phyloP scores from a whole-genome alignment of 1,139 yeast genomes.

The Yamadazyma atlantica region DNA sequence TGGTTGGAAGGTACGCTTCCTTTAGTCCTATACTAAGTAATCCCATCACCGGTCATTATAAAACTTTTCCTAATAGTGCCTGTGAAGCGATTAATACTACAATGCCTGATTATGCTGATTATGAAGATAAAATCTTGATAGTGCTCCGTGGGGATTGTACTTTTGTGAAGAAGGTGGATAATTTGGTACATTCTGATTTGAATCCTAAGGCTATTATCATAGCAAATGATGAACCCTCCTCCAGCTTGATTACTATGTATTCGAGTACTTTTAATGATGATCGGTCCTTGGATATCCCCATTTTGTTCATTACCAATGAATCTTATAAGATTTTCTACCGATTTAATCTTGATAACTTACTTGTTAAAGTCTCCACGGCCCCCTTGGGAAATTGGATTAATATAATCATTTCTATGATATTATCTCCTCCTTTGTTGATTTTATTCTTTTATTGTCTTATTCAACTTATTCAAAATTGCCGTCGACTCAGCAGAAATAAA shows the following conservation, averaged over 20 bases:
- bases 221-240: conserved; percentile 42
- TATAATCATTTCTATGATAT: conserved; percentile 38
- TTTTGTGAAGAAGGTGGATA: conserved; percentile 39
- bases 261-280: conserved; percentile 40
- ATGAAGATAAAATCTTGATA: conserved; percentile 28
- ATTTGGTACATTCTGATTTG: conserved; percentile 28
- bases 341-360: conserved; percentile 13
- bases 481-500: conserved; percentile 28
- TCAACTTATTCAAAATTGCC: conserved; percentile 29
- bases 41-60: conserved; percentile 24
- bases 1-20: conserved; percentile 44
- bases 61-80: conserved; percentile 29
- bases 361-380: conserved; percentile 30
- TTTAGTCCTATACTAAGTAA: conserved; percentile 37
- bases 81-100: conserved; percentile 20
- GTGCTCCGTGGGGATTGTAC: conserved; percentile 45
- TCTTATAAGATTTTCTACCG: conserved; percentile 26
- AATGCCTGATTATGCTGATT: conserved; percentile 14
- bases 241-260: conserved; percentile 46
- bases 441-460: conserved; percentile 35
- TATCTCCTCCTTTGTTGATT: conserved; percentile 46
- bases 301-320: conserved; percentile 41
- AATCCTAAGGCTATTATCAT: conserved; percentile 36
- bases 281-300: conserved; percentile 33
- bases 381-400: conserved; percentile 43